Conservation (phyloP, 2,329 filamentous ascomycete species). For the Trichoderma arundinaceum region DNA sequence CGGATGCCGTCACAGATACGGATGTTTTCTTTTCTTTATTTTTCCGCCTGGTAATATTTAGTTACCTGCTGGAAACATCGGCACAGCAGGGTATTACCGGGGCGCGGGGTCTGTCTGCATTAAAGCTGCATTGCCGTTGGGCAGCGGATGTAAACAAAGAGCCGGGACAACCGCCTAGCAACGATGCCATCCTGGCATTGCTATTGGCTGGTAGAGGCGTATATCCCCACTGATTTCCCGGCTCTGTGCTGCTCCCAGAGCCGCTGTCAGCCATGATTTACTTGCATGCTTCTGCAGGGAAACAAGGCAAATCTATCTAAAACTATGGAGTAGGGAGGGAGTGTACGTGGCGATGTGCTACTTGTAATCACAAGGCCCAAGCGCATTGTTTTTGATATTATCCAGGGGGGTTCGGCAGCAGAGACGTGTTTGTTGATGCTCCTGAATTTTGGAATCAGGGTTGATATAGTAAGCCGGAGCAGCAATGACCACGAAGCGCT, state of each 20-base stretch:
- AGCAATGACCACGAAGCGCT: no score
- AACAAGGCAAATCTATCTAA: constrained; percentile 25
- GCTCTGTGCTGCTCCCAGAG: not conserved
- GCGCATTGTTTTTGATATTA: not conserved
- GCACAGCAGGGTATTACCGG: constrained; percentile 30
- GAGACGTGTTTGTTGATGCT: no score
- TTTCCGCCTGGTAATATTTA: constrained; percentile 6
- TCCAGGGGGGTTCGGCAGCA: no score
- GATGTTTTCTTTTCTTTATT: constrained; percentile 26
- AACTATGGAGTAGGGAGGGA: constrained; percentile 20
- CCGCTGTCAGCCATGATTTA: constrained; percentile 14
- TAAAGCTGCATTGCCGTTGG: constrained; percentile 27
- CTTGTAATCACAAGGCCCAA: not conserved
- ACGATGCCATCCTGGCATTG: constrained; percentile 16
- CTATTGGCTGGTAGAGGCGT: not conserved
- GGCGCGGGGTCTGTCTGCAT: constrained; percentile 36
- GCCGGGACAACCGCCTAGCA: constrained; percentile 35
- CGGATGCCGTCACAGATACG: constrained; percentile 27
- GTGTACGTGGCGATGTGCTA: constrained; percentile 1
- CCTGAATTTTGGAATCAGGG: no score
- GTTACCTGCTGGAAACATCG: constrained; percentile 21
- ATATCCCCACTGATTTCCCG: not conserved
- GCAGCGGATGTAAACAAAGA: constrained; percentile 38
- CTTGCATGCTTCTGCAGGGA: constrained; percentile 27
- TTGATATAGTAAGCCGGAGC: no score